phyloP scores from a whole-genome alignment of 305 asterid genomes.

The Salvia sclarea region DNA sequence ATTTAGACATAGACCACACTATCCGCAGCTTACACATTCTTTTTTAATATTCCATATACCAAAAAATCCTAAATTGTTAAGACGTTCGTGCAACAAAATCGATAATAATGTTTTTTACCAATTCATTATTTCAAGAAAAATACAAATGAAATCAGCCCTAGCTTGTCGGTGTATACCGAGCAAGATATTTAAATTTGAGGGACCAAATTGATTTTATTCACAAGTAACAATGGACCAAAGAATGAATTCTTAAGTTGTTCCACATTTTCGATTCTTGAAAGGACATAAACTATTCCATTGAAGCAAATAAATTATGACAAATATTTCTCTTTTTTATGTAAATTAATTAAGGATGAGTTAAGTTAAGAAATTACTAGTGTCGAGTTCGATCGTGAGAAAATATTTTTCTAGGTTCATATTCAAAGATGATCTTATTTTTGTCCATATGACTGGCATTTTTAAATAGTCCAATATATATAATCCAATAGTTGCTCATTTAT shows the following conservation, averaged over 20 bases:
- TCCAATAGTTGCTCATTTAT: too few species aligned
- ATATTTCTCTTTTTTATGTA: too few species aligned
- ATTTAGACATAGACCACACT: conserved; percentile 12
- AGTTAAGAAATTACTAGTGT: neutral
- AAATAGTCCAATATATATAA: too few species aligned
- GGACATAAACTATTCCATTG: neutral
- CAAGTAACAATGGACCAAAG: neutral
- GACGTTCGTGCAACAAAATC: conserved; percentile 1
- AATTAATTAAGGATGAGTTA: too few species aligned
- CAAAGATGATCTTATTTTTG: too few species aligned
- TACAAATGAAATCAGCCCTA: neutral
- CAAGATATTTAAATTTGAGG: neutral
- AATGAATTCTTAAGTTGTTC: neutral
- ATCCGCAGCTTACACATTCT: neutral
- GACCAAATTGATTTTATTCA: neutral
- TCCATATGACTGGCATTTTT: too few species aligned
- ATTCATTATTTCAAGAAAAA: neutral
- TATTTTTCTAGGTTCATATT: too few species aligned
- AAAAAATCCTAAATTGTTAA: neutral
- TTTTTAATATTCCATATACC: neutral
- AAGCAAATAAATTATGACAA: neutral
- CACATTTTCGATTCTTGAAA: neutral
- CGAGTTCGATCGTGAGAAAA: neutral
- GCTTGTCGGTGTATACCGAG: conserved; percentile 11
- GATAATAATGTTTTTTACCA: neutral